Evolutionary conservation across 2,329 filamentous ascomycete species (phyloP), one percentile per base, ranked within the genome.

Genomic region (Fusarium bactridioides): DNA sequence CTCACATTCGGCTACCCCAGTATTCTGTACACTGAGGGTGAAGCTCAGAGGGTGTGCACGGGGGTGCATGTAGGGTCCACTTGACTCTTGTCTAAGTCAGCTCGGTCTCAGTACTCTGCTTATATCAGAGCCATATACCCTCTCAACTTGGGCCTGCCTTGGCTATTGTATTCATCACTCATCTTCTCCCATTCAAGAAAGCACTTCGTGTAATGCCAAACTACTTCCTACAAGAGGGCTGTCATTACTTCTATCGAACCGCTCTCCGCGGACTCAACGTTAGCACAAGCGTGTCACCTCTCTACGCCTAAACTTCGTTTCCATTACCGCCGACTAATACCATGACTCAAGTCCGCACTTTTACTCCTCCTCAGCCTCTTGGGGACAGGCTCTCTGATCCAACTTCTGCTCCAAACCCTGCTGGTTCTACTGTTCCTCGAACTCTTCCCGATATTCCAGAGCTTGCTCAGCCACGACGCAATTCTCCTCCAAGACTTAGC

Each of bases 211-310:
- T 87, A 85, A 97, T 97, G 93, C 93, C 93, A 86, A 83, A 87
- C 78, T 95, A 94, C 82, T 97, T 86, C 83, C 86, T 93, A 64
- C 92, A 96, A 87, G 92, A 97, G 87, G 93, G 97, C 83, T 97
- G 93, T 79, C 94, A 97, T 82, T 97, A 97, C 84, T 97, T 97
- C 84, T 96, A 93, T 86, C 93, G 93, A 86, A 97, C 92, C 82
- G 93, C 93, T 80, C 85, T 97, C 84, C 93, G 93, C 86, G 91
- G 94, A 80, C 86, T 97, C 77, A 95, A 93, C 79, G 91, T 97
- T 77, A 89, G 90, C 84, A 97, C 93, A 77, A 88, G 85, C 78
- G 89, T 97, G 82, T 94, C 92, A 74, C 91, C 92, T 76, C 85
- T 94, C 61, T 94, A 94, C 85, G 88, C 87, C 83, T 94, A 86